These are phyloP conservation scores for Dactylonectria macrodidyma DNA, from an alignment of 2,329 filamentous ascomycete species.

Conservation along the genomic window DNA sequence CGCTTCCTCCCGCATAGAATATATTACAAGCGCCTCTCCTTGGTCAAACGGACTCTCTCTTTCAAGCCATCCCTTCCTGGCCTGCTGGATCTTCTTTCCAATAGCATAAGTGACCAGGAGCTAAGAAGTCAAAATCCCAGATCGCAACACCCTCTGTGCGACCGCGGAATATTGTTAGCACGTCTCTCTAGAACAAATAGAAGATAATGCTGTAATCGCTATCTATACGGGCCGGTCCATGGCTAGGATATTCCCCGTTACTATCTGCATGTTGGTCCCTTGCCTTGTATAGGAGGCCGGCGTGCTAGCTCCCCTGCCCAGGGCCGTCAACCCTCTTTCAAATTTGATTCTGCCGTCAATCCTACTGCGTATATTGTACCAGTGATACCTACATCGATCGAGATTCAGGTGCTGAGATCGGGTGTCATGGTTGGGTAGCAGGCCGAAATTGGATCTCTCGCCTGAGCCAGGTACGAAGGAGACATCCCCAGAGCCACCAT, in stretches of 20 bases:
- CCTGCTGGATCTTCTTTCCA: too few species aligned
- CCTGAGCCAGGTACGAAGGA: background rate
- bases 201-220: background rate
- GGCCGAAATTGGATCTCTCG: background rate
- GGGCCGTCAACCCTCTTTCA: background rate
- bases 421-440: background rate
- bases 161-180: background rate
- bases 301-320: background rate
- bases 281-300: background rate
- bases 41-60: too few species aligned
- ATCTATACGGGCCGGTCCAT: background rate
- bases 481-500: background rate
- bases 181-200: background rate
- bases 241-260: background rate
- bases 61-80: too few species aligned
- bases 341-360: background rate
- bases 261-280: constrained; percentile 6
- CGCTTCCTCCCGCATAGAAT: too few species aligned
- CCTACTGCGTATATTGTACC: background rate
- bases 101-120: too few species aligned
- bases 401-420: background rate
- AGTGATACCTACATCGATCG: background rate
- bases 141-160: background rate
- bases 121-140: background rate
- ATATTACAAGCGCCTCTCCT: too few species aligned